Conservation (phyloP, 2,329 filamentous ascomycete species). For the Colletotrichum sp. region DNA sequence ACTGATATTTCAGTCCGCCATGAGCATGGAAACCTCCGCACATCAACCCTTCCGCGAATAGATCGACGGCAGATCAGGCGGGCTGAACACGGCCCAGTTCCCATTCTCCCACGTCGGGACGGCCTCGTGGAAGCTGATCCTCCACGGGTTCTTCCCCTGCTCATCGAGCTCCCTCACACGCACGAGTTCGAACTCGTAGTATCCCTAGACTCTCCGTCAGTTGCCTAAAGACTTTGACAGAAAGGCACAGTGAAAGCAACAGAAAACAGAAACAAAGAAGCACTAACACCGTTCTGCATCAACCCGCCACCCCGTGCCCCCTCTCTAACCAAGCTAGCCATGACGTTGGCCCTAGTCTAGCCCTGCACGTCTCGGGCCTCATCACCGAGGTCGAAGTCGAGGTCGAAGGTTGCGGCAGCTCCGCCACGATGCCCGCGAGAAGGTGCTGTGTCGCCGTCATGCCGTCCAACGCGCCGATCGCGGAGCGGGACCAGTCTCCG, state of each 20-base stretch:
- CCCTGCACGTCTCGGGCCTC: constrained; percentile 26
- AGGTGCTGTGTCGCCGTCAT: neutral
- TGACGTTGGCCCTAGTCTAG: constrained; percentile 25
- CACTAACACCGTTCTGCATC: constrained; percentile 32
- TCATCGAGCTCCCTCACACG: constrained; percentile 29
- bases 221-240: neutral
- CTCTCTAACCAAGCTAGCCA: constrained; percentile 27
- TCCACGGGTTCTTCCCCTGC: constrained; percentile 33
- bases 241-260: neutral
- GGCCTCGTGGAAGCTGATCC: constrained; percentile 29
- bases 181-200: constrained; percentile 29
- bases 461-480: neutral
- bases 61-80: neutral
- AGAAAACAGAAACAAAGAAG: neutral
- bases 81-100: constrained; percentile 22
- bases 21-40: neutral
- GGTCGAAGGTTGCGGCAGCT: constrained; percentile 27
- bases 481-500: neutral
- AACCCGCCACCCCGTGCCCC: constrained; percentile 25
- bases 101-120: constrained; percentile 29
- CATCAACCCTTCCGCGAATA: neutral
- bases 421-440: constrained; percentile 25
- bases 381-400: neutral
- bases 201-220: constrained; percentile 20
- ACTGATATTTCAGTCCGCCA: too few relatives aligned